Conservation (phyloP, 2,329 filamentous ascomycete genomes). For the Ceratocystis lukuohia region DNA sequence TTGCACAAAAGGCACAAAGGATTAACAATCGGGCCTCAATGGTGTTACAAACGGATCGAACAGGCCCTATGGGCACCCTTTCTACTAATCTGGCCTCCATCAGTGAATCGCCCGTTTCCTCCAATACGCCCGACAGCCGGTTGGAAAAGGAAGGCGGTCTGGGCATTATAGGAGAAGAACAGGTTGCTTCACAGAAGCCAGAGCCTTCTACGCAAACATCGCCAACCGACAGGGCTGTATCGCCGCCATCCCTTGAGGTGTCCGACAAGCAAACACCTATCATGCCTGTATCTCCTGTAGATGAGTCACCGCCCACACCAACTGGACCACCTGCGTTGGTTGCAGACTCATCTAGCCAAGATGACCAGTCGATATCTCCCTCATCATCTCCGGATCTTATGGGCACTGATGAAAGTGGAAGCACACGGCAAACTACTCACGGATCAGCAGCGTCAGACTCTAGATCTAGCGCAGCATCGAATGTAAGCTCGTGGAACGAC, state of each 20-base stretch:
- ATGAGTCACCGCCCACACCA: conserved; percentile 37
- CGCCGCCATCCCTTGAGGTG: conserved; percentile 29
- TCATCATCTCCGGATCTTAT: conserved; percentile 51
- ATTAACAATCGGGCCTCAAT: conserved; percentile 15
- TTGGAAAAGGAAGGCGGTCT: conserved; percentile 49
- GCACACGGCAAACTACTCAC: conserved; percentile 34
- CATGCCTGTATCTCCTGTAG: conserved; percentile 42
- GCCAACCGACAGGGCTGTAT: not conserved
- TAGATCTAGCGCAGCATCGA: conserved; percentile 26
- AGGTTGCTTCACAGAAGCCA: conserved; percentile 24
- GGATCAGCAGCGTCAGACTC: conserved; percentile 32
- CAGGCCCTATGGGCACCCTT: not conserved
- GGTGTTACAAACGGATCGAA: not conserved
- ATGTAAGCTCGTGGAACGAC: conserved; percentile 67
- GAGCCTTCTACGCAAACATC: not conserved
- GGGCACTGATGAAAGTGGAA: conserved; percentile 33
- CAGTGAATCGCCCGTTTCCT: conserved; percentile 29
- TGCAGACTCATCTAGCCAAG: conserved; percentile 57
- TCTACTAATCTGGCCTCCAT: conserved; percentile 6
- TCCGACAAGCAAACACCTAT: conserved; percentile 4
- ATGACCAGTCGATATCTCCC: conserved; percentile 43
- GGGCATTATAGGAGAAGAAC: conserved; percentile 46
- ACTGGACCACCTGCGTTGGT: conserved; percentile 52
- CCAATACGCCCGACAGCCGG: conserved; percentile 39
- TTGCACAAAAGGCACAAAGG: conserved; percentile 11